Evolutionary conservation across 164 flowering plant genomes (phyloP).

Genomic region (Pachysandra terminalis): DNA sequence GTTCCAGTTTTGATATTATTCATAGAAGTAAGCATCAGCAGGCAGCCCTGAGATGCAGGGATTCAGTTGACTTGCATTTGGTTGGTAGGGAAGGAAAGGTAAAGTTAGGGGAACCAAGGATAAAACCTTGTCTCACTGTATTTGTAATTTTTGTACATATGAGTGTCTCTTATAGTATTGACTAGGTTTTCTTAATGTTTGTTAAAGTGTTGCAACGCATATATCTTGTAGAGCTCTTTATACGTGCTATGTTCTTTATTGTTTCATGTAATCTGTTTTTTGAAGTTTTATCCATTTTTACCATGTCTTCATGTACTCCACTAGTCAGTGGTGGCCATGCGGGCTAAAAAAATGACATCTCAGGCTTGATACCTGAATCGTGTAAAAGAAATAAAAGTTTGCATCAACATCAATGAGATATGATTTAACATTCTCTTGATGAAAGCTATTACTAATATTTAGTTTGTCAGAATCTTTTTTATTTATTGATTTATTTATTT

Average conservation of each 20-base stretch:
- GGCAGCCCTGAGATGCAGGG: conserved; percentile 31
- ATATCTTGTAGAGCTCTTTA: too few relatives aligned
- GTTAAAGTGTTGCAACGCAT: conserved; percentile 21
- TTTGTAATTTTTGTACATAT: conserved; percentile 21
- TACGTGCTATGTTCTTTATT: conserved; percentile 6
- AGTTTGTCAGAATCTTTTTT: conserved; percentile 1
- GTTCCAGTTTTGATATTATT: conserved; percentile 18
- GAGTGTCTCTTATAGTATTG: conserved; percentile 17
- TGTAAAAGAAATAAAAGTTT: conserved; percentile 6
- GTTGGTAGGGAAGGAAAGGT: conserved; percentile 61
- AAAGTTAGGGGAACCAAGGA: conserved; percentile 43
- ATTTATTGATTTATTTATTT: too few relatives aligned
- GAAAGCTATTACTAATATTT: background rate
- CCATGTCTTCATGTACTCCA: conserved; percentile 7
- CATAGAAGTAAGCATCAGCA: conserved; percentile 25
- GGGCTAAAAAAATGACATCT: conserved; percentile 3
- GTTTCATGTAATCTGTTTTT: conserved; percentile 6
- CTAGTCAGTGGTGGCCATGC: conserved; percentile 12
- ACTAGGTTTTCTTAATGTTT: conserved; percentile 17
- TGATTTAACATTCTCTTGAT: background rate
- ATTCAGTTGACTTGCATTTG: conserved; percentile 38
- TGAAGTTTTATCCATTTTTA: conserved; percentile 9
- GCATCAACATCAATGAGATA: conserved; percentile 10
- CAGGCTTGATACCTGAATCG: conserved; percentile 10
- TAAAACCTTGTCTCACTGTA: conserved; percentile 27